Evolutionary conservation across 2,329 filamentous ascomycete species (phyloP), one percentile per base, ranked within the genome.

Genomic region (Hymenoscyphus fraxineus): DNA sequence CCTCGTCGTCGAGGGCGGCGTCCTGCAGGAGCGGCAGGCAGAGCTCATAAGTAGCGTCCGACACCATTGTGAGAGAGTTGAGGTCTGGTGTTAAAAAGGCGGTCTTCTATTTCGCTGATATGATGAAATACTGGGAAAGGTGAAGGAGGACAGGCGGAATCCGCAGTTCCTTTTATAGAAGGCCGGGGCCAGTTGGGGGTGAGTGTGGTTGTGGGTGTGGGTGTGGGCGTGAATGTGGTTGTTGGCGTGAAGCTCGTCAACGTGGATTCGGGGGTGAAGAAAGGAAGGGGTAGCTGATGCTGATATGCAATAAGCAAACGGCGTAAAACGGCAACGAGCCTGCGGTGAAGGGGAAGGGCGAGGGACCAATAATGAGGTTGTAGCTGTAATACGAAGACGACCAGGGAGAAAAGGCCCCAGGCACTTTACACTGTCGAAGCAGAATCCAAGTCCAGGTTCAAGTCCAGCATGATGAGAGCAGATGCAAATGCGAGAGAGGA

Each of bases 11-110:
- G 67, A 97, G 83, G 63, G 84, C 82, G 65, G 87, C 80, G 78
- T 97, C 89, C 80, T 95, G 88, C 69, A 99, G 85, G 75, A 97
- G 86, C 61, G 92, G 91, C 76, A 96, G 86, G 77, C 93, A 97
- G 74, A 95, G 85, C 73, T 97, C 93, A 81, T 96, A 96, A 63
- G 94, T 88, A 72, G 93, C 88, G 82, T 98, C 94, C 73, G 93
- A 91, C 68, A 97, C 88, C 94, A 98, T 97, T 40, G 61, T 73
- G 61, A 55, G 40, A 19, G 54, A 44, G 39, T 58, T 59, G 31
- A 32, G 54, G 12, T 61, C 40, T 44, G 19, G 47, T 59, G 35
- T 58, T 38, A 16, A 60, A 61, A 58, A 58, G 15, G 61, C 40
- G 39, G 31, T 51, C 54, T 59, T 61, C 59, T 47, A 47, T 5